Evolutionary conservation across 441 rosid species (phyloP).

Genomic region (Arabidopsis hybrid): DNA sequence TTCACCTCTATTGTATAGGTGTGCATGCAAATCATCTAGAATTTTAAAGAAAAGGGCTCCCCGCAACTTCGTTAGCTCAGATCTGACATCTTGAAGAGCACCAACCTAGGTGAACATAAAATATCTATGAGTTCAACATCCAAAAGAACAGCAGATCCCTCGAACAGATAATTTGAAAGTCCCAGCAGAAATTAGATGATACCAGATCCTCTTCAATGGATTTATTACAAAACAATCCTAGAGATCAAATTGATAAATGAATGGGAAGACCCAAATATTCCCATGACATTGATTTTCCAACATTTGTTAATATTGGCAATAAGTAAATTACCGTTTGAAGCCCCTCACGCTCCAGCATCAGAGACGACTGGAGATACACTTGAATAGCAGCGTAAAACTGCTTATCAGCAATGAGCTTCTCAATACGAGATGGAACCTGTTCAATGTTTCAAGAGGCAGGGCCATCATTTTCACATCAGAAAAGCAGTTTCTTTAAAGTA

Average conservation of each 20-base stretch:
- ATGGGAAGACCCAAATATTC: constrained; percentile 24
- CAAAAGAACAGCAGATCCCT: constrained; percentile 20
- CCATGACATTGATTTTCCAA: constrained; percentile 32
- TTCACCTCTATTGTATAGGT: constrained; percentile 97
- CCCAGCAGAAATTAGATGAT: constrained; percentile 20
- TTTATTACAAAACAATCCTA: constrained; percentile 18
- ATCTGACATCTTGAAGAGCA: constrained; percentile 98
- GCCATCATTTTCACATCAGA: constrained; percentile 29
- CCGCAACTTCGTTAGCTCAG: constrained; percentile 91
- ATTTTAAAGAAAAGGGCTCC: constrained; percentile 85
- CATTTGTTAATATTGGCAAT: constrained; percentile 20
- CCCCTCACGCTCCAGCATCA: constrained; percentile 99
- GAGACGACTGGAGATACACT: constrained; percentile 77
- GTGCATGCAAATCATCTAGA: constrained; percentile 96
- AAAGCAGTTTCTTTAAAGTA: constrained; percentile 18
- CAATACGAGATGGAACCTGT: constrained; percentile 96
- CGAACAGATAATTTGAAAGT: neutral
- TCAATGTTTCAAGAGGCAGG: constrained; percentile 44
- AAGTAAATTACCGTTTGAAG: constrained; percentile 81
- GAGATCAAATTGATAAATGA: constrained; percentile 27
- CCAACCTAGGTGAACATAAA: constrained; percentile 73
- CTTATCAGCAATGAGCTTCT: constrained; percentile 93
- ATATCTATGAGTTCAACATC: constrained; percentile 31
- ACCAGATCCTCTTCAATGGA: constrained; percentile 22
- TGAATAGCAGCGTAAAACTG: constrained; percentile 96